Evolutionary conservation across 2,329 filamentous ascomycete species (phyloP).

Genomic region (Berkeleyomyces rouxiae): DNA sequence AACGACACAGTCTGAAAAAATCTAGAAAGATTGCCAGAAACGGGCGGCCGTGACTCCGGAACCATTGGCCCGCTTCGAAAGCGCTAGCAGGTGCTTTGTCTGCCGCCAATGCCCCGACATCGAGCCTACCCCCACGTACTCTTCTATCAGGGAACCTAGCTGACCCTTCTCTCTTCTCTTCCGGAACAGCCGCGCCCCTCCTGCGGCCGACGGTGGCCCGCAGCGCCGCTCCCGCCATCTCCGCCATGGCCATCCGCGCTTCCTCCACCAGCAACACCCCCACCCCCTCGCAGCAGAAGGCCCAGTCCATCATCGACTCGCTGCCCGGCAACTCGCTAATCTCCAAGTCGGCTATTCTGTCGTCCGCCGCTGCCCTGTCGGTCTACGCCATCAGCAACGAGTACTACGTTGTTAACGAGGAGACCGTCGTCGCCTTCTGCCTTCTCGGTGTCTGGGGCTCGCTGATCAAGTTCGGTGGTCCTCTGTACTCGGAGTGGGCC

Average conservation of each 20-base stretch:
- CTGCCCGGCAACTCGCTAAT: slow-evolving; percentile 82
- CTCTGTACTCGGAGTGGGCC: slow-evolving; percentile 84
- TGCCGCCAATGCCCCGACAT: not conserved
- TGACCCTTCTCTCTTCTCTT: slow-evolving; percentile 7
- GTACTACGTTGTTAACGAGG: slow-evolving; percentile 99
- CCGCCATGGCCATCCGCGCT: slow-evolving; percentile 42
- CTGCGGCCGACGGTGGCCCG: slow-evolving; percentile 67
- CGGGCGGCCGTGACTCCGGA: not conserved
- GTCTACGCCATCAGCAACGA: slow-evolving; percentile 97
- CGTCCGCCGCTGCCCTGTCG: slow-evolving; percentile 74
- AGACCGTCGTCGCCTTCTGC: slow-evolving; percentile 86
- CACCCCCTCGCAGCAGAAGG: slow-evolving; percentile 88
- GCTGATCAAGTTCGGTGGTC: slow-evolving; percentile 84
- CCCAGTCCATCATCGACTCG: slow-evolving; percentile 83
- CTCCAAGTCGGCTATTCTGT: slow-evolving; percentile 95
- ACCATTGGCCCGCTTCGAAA: not conserved
- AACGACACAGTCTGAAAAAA: not conserved
- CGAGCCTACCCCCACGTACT: not conserved
- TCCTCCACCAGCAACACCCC: slow-evolving; percentile 50
- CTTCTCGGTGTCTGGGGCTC: slow-evolving; percentile 84
- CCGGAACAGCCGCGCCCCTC: slow-evolving; percentile 61
- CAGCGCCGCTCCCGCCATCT: slow-evolving; percentile 58
- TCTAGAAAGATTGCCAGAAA: not conserved
- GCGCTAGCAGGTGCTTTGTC: no score
- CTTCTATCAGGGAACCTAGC: not conserved